Base-by-base conservation (phyloP, 495 filamentous ascomycete species). In the Aspergillus sclerotiicarbonarius region DNA sequence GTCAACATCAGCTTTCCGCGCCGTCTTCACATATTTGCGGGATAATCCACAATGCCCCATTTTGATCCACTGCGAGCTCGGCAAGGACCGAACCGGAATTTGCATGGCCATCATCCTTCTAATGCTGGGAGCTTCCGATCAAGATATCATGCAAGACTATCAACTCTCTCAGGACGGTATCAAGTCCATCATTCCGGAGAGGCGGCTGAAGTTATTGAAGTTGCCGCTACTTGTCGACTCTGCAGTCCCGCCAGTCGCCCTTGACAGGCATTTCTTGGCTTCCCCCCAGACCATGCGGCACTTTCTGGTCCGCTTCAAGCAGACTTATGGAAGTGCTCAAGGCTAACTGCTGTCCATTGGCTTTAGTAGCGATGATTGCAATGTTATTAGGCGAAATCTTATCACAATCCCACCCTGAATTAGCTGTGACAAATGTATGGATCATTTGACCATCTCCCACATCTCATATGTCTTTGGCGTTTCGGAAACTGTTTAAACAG, bases 81-180 rank as follows among this genome's bases (percentile, higher is more conserved):
- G 51, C 0, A 53, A 53, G 19, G 51, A 53, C 12, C 51, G 51
- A n/a, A 53, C 51, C 9, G 51, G 51, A 18, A 41, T 53, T 19
- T 53, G 32, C 35, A 25, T 53, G 4, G 51, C 31, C 2, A 18
- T 53, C 7, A 19, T 53, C 6, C 51, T 53, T 18, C n/a, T 32
- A 31, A 8, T 37, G 0, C 18, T 53, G 31, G 51, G 32, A 32
- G 51, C 39, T 8, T 9, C 31, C 4, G 33, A 53, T 19, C 30
- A 37, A n/a, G 51, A 53, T 41, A 41, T 53, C 8, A 33, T 41
- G 18, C 30, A 8, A 8, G 51, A 53, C 9, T 53, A 53, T 41
- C 30, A 41, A 6, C 13, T 41, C 2, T 41, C 37, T n/a, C 8
- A 41, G 13, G 8, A 41, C 7, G 37, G 10, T 2, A 41, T 41